These are phyloP conservation scores for Talaromyces sp. DNA, from an alignment of 2,329 filamentous ascomycete genomes.

Conservation along the genomic window DNA sequence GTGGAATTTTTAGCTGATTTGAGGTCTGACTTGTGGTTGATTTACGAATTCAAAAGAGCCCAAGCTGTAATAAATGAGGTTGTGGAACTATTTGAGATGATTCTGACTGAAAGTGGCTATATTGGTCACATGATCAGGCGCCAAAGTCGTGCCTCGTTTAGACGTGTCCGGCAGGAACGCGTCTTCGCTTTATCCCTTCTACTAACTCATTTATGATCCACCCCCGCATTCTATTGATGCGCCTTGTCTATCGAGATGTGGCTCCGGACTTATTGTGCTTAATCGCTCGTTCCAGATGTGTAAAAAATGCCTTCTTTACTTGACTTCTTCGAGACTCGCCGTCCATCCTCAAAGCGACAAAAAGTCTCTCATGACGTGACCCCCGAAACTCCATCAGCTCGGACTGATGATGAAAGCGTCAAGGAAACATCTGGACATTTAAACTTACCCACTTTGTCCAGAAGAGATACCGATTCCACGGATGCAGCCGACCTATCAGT, in stretches of 20 bases:
- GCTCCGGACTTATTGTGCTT: not conserved
- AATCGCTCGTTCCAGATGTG: not conserved
- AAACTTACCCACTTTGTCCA: not conserved
- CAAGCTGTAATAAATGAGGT: not conserved
- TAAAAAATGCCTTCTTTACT: conserved; percentile 28
- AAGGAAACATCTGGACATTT: not conserved
- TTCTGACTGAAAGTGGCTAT: not conserved
- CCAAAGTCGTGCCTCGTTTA: conserved; percentile 2
- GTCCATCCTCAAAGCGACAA: conserved; percentile 30
- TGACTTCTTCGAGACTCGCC: conserved; percentile 36
- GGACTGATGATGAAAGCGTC: not conserved
- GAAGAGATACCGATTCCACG: conserved; percentile 32
- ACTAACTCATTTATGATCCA: not conserved
- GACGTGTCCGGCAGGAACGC: conserved; percentile 1
- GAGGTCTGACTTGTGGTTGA: not conserved
- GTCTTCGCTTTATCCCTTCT: not conserved
- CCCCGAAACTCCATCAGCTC: not conserved
- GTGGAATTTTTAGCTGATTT: not conserved
- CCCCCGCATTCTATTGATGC: conserved; percentile 2
- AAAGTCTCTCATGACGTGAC: conserved; percentile 26
- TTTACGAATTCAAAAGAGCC: not conserved
- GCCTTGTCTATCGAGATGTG: not conserved
- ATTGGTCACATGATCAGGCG: conserved; percentile 11
- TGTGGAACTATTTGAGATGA: conserved; percentile 24
- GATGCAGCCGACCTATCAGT: conserved; percentile 36